Evolutionary conservation across 2,329 filamentous ascomycete species (phyloP).

Genomic region (Nothomitra cinnamomea): DNA sequence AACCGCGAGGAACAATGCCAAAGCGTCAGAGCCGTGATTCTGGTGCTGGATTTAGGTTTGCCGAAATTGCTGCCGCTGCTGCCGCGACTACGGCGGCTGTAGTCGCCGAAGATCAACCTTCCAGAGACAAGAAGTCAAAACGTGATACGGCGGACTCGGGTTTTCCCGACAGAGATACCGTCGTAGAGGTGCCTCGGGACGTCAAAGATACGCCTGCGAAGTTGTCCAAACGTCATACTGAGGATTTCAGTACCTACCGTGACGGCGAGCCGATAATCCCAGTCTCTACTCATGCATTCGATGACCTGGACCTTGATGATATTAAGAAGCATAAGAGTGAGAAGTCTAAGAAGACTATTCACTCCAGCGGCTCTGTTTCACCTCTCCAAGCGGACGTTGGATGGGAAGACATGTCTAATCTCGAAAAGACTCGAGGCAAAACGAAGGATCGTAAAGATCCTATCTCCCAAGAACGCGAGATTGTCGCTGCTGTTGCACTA

Average conservation of each 20-base stretch:
- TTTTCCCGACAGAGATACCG: constrained; percentile 16
- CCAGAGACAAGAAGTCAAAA: constrained; percentile 30
- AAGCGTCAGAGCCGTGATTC: not conserved
- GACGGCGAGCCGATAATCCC: no score
- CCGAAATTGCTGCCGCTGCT: not conserved
- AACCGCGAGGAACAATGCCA: no score
- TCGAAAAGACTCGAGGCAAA: not conserved
- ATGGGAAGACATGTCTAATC: no score
- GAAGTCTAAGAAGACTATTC: constrained; percentile 18
- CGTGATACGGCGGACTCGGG: constrained; percentile 20
- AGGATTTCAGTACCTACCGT: no score
- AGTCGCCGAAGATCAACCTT: constrained; percentile 12
- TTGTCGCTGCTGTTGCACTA: no score
- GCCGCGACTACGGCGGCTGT: not conserved
- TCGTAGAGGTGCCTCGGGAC: constrained; percentile 22
- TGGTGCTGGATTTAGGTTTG: constrained; percentile 12
- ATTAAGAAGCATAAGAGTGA: constrained; percentile 16
- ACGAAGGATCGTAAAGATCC: constrained; percentile 19
- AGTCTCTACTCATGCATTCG: no score
- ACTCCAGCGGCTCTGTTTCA: no score
- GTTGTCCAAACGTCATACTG: no score
- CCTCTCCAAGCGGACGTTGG: no score
- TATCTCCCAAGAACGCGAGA: no score
- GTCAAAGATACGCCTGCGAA: constrained; percentile 11
- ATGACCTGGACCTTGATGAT: no score